phyloP scores from a whole-genome alignment of 1,139 yeast species.

The Protomyces inouyei region DNA sequence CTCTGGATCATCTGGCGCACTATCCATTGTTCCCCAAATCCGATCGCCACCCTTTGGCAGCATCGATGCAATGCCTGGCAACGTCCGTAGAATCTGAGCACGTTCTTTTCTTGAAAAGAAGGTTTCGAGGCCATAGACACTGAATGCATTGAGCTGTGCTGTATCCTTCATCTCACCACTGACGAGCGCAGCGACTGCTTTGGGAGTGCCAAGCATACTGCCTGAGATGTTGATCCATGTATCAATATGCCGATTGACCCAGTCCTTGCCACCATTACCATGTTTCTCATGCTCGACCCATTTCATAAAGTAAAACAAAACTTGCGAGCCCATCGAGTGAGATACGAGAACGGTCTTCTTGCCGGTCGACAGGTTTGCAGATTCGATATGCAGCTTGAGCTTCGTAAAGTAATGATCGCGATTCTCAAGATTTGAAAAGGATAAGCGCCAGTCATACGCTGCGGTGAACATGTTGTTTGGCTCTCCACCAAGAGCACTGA shows the following conservation, averaged over 20 bases:
- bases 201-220: slow-evolving; percentile 85
- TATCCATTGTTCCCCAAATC: slow-evolving; percentile 61
- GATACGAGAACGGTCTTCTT: slow-evolving; percentile 76
- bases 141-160: slow-evolving; percentile 84
- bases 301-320: slow-evolving; percentile 77
- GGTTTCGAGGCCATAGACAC: slow-evolving; percentile 92
- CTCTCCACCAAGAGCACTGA: slow-evolving; percentile 90
- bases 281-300: slow-evolving; percentile 78
- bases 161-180: slow-evolving; percentile 99
- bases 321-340: slow-evolving; percentile 96
- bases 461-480: slow-evolving; percentile 88
- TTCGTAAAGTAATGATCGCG: slow-evolving; percentile 81
- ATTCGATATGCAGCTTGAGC: slow-evolving; percentile 67
- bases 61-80: slow-evolving; percentile 95
- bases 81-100: slow-evolving; percentile 72
- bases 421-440: slow-evolving; percentile 78
- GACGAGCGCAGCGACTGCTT: slow-evolving; percentile 79
- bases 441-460: slow-evolving; percentile 91
- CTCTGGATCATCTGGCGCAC: slow-evolving; percentile 46
- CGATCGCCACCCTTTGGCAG: slow-evolving; percentile 88
- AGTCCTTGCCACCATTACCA: slow-evolving; percentile 69
- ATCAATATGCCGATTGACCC: slow-evolving; percentile 82
- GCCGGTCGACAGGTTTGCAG: slow-evolving; percentile 49
- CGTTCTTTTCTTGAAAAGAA: slow-evolving; percentile 88
- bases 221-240: slow-evolving; percentile 75